Evolutionary conservation across 306 rosid species (phyloP).

Genomic region (Cercis canadensis): DNA sequence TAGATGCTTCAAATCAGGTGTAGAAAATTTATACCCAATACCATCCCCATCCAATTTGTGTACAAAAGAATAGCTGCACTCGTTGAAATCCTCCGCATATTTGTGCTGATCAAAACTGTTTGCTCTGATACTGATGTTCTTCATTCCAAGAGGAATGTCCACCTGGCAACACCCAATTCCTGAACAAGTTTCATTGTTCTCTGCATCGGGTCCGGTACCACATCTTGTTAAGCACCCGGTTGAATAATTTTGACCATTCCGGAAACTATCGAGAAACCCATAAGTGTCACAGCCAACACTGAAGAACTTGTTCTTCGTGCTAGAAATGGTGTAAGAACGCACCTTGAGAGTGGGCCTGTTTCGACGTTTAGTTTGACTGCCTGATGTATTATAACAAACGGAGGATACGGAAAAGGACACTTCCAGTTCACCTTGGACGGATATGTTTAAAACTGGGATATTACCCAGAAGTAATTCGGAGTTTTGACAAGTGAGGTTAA

Average conservation of each 20-base stretch:
- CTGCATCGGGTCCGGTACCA: neutral
- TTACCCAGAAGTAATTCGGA: neutral
- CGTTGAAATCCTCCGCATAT: too few relatives aligned
- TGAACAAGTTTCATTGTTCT: neutral
- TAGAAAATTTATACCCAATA: slow-evolving; percentile 32
- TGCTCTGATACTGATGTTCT: too few relatives aligned
- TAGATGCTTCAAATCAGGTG: neutral
- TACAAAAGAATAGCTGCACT: slow-evolving; percentile 33
- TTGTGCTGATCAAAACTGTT: too few relatives aligned
- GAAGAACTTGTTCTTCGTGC: slow-evolving; percentile 8
- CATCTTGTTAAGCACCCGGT: slow-evolving; percentile 32
- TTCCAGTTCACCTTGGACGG: slow-evolving; percentile 8
- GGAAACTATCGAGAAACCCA: neutral
- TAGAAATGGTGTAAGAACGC: slow-evolving; percentile 18
- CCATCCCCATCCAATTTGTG: slow-evolving; percentile 8
- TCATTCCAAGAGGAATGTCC: slow-evolving; percentile 17
- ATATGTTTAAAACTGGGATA: neutral
- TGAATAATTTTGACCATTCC: neutral
- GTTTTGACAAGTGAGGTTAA: slow-evolving; percentile 1
- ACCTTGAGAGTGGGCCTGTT: neutral
- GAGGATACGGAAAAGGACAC: neutral
- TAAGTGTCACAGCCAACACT: slow-evolving; percentile 28
- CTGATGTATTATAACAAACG: too few relatives aligned
- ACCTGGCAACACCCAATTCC: slow-evolving; percentile 39
- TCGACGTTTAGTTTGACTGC: too few relatives aligned